Evolutionary conservation across 495 filamentous ascomycete genomes (phyloP), one percentile per base, ranked within the genome.

Genomic region (Cenococcum geophilum): DNA sequence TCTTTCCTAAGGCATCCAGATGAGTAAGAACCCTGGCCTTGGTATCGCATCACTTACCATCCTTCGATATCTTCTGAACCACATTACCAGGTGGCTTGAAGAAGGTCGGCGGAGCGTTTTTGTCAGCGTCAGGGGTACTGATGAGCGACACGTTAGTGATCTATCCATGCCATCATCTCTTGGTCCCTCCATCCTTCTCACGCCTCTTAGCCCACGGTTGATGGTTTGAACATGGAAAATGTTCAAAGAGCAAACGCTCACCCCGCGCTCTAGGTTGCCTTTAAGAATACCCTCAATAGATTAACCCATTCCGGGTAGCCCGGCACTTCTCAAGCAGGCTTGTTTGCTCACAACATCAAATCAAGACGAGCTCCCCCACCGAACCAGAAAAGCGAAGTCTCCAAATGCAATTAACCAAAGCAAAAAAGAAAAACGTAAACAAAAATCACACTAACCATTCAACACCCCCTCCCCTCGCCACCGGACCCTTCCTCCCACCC

Each of bases 41-140:
- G 16, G 52, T 1, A n/a, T 25, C 8, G 40, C 22, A 21, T 37
- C n/a, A 47, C 35, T 37, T 52, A 59, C 56, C 56, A 25, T 47
- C 45, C 8, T 20, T 22, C 1, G 56, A 59, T 14, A 50, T 22
- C 40, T 59, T 59, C 37, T 59, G 40, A 14, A 59, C 20, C 4
- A 59, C 56, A 11, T 18, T 21, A 21, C 50, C 45, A 27, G 56
- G 27, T 47, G 45, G 37, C 1, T 22, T 49, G 12, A 35, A 35
- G 45, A 36, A 59, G 5, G 45, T 59, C 11, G 56, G 12, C 18
- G 40, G 18, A 45, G 40, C 11, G 18, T 45, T 10, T 45, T 45
- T 45, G 18, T 4, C 40, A 18, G 40, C 40, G 18, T 45, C 40
- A 45, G 40, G 40, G 40, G 11, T 1, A 16, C 40, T 45, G 40